A percentile compares a stretch with the other conserved stretches of the same genome.
These are phyloP conservation scores for Exophiala calicioides DNA, from an alignment of 2,329 filamentous ascomycete genomes.

Conservation along the genomic window DNA sequence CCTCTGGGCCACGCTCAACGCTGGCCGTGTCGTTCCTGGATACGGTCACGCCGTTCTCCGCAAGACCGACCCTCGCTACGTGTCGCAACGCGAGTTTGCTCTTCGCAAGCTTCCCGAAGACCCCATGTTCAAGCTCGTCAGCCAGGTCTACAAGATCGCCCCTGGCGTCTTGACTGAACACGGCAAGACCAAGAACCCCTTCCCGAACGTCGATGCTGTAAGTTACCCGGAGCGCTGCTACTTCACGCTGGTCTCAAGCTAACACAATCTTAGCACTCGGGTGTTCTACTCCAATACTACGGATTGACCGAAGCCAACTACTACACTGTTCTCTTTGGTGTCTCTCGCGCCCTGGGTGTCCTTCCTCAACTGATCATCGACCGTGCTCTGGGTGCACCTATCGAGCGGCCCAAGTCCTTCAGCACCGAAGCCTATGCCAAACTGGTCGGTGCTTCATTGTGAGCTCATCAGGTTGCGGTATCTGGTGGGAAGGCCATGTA, in stretches of 20 bases:
- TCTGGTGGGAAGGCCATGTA: constrained; percentile 17
- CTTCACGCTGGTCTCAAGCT: background rate
- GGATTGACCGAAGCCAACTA: constrained; percentile 98
- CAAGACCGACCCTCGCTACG: constrained; percentile 99
- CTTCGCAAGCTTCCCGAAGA: constrained; percentile 91
- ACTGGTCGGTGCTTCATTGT: constrained; percentile 86
- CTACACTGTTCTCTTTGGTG: constrained; percentile 99
- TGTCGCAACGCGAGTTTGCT: constrained; percentile 95
- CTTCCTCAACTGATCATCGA: constrained; percentile 99
- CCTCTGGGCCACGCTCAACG: constrained; percentile 96
- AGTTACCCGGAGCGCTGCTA: constrained; percentile 31
- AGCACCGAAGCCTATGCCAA: constrained; percentile 96
- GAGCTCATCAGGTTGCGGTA: constrained; percentile 45
- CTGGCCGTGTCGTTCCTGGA: constrained; percentile 92
- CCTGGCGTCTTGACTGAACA: constrained; percentile 97
- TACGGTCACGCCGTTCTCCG: constrained; percentile 99
- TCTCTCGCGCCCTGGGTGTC: constrained; percentile 95
- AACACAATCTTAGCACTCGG: constrained; percentile 68
- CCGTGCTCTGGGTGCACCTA: constrained; percentile 92
- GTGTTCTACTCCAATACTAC: constrained; percentile 99
- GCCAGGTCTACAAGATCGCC: constrained; percentile 99
- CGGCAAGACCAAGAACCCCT: constrained; percentile 99
- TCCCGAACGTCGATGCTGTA: constrained; percentile 91
- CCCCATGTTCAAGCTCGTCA: constrained; percentile 99
- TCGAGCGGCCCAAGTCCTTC: constrained; percentile 99